Percentiles rank a stretch among this genome's conserved stretches.
Evolutionary conservation across 768 basidiomycete genomes (phyloP).

Genomic region (Termitomyces sp.): DNA sequence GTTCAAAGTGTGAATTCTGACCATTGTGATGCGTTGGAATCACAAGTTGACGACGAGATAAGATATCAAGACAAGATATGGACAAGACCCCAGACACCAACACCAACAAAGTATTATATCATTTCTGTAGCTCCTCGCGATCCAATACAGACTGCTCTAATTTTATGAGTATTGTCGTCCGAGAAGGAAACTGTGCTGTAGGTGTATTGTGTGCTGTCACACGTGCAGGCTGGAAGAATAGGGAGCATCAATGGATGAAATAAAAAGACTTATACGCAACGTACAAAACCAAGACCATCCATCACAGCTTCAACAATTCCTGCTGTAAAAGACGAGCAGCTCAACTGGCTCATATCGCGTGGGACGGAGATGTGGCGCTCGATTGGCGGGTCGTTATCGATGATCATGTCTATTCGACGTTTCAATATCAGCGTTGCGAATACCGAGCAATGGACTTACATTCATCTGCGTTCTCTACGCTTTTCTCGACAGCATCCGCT

Average conservation of each 20-base stretch:
- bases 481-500: slow-evolving; percentile 94
- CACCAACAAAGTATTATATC: slow-evolving; percentile 7
- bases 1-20: slow-evolving; percentile 46
- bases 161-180: slow-evolving; percentile 97
- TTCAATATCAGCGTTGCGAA: slow-evolving; percentile 3
- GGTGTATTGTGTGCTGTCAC: slow-evolving; percentile 96
- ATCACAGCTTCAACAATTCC: slow-evolving; percentile 96
- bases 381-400: slow-evolving; percentile 91
- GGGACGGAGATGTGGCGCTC: slow-evolving; percentile 93
- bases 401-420: slow-evolving; percentile 79
- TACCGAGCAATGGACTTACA: slow-evolving; percentile 41
- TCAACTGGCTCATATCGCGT: slow-evolving; percentile 87
- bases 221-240: slow-evolving; percentile 63
- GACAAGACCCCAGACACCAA: slow-evolving; percentile 15
- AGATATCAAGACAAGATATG: slow-evolving; percentile 11
- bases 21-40: slow-evolving; percentile 34
- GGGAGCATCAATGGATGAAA: neutral
- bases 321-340: slow-evolving; percentile 96
- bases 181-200: slow-evolving; percentile 68
- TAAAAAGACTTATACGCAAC: slow-evolving; percentile 24
- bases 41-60: neutral
- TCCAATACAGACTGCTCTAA: slow-evolving; percentile 90
- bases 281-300: slow-evolving; percentile 89
- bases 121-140: slow-evolving; percentile 84
- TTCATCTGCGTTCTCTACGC: slow-evolving; percentile 95